These are phyloP conservation scores for Haplosporangium gracile DNA, from an alignment of 192 early-diverging fungal species.

Conservation along the genomic window DNA sequence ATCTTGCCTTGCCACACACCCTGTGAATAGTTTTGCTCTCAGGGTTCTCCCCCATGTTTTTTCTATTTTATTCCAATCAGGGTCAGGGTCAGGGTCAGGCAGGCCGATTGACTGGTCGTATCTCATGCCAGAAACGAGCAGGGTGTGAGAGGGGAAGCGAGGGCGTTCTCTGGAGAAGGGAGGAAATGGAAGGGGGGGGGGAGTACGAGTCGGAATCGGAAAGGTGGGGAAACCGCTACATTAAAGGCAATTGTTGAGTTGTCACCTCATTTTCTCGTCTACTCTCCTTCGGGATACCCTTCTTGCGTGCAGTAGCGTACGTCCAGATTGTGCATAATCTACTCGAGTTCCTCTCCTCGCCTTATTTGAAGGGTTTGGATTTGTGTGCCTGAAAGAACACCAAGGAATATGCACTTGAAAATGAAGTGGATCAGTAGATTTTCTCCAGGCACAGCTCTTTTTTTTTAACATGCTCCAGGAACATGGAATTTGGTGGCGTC, in stretches of 20 bases:
- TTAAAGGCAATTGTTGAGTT: not conserved
- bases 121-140: not conserved
- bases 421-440: not conserved
- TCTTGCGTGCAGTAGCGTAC: not conserved
- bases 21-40: not conserved
- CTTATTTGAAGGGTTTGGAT: not conserved
- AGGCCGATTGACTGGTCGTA: not conserved
- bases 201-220: slow-evolving; percentile 14
- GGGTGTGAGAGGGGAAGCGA: not conserved
- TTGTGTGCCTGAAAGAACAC: not conserved
- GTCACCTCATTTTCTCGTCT: not conserved
- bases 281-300: not conserved
- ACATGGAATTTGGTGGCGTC: not conserved
- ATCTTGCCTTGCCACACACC: not conserved
- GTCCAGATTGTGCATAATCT: not conserved
- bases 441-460: slow-evolving; percentile 1
- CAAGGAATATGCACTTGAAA: not conserved
- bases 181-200: not conserved
- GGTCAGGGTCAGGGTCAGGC: not conserved
- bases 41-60: slow-evolving; percentile 5
- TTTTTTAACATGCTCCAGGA: not conserved
- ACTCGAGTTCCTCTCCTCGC: not conserved
- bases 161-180: not conserved
- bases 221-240: slow-evolving; percentile 10
- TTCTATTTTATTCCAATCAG: not conserved